Conservation (phyloP, 371 early-diverging fungal genomes). For the Fennellomyces sp. region DNA sequence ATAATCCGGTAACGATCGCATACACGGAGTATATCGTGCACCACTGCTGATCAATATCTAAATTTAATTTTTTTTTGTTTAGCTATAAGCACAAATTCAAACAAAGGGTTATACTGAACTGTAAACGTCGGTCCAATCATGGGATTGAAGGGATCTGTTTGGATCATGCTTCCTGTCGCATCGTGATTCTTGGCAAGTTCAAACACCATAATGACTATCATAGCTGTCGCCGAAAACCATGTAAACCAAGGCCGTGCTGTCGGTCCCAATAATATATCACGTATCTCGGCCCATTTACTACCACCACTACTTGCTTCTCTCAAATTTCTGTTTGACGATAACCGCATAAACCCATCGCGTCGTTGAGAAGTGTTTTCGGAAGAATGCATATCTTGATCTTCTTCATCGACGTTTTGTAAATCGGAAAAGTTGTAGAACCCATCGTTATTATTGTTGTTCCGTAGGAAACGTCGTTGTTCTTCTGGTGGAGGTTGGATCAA, state of each 20-base stretch:
- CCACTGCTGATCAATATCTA: slow-evolving; percentile 59
- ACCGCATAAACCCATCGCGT: slow-evolving; percentile 12
- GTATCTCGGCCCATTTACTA: not conserved
- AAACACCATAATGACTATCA: slow-evolving; percentile 52
- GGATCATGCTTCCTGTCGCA: slow-evolving; percentile 51
- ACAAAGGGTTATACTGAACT: slow-evolving; percentile 30
- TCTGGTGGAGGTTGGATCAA: slow-evolving; percentile 2
- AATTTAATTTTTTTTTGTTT: slow-evolving; percentile 4
- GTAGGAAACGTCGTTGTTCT: not conserved
- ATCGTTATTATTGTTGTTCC: not conserved
- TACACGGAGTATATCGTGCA: slow-evolving; percentile 67
- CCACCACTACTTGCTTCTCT: not conserved
- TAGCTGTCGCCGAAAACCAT: slow-evolving; percentile 48
- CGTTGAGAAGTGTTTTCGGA: not conserved
- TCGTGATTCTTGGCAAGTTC: slow-evolving; percentile 55
- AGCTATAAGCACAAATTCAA: not conserved
- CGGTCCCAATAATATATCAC: slow-evolving; percentile 20
- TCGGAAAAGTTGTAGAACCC: not conserved
- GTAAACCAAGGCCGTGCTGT: slow-evolving; percentile 50
- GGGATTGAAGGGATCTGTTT: slow-evolving; percentile 58
- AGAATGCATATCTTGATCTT: not conserved
- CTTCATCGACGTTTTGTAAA: not conserved
- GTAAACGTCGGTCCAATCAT: slow-evolving; percentile 65
- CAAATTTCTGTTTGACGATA: not conserved
- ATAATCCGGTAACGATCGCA: slow-evolving; percentile 46